phyloP scores from a whole-genome alignment of 352 stramenopile species.

The Phytophthora foliorum region DNA sequence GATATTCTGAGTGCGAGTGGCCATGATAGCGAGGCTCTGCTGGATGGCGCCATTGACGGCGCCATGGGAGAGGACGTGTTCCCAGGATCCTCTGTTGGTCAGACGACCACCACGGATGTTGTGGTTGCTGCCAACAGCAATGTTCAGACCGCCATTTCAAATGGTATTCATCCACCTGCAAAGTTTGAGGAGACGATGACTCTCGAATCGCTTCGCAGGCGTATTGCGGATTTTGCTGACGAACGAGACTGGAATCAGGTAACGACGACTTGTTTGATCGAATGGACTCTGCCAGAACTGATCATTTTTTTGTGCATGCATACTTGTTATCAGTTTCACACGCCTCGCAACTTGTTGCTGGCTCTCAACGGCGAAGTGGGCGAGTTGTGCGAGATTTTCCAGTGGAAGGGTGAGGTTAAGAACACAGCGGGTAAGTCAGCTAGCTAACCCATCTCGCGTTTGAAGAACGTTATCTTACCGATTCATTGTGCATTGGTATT shows the following conservation, averaged over 20 bases:
- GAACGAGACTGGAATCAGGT: conserved; percentile 77
- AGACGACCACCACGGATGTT: conserved; percentile 37
- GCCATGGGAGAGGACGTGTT: conserved; percentile 60
- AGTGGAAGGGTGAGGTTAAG: conserved; percentile 94
- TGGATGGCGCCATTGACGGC: conserved; percentile 65
- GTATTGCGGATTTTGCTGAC: conserved; percentile 64
- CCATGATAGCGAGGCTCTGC: conserved; percentile 62
- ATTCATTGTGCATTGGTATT: not conserved
- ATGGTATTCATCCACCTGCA: conserved; percentile 13
- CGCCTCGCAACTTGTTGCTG: conserved; percentile 94
- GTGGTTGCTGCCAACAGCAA: conserved; percentile 30
- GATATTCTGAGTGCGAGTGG: conserved; percentile 57
- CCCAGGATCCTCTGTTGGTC: conserved; percentile 29
- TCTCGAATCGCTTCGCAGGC: conserved; percentile 62
- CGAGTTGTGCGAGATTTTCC: conserved; percentile 95
- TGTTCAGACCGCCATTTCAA: conserved; percentile 4
- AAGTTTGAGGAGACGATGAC: conserved; percentile 75
- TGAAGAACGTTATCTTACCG: not conserved
- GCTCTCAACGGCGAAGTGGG: conserved; percentile 96
- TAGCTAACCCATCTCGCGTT: not conserved
- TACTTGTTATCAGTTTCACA: conserved; percentile 51
- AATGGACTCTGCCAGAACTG: conserved; percentile 1
- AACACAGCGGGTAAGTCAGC: conserved; percentile 54
- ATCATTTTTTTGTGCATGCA: conserved; percentile 1
- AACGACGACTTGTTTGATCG: conserved; percentile 42